These are phyloP conservation scores for Aegilops umbellulata DNA, from an alignment of 176 grass and related monocot species.

Conservation along the genomic window DNA sequence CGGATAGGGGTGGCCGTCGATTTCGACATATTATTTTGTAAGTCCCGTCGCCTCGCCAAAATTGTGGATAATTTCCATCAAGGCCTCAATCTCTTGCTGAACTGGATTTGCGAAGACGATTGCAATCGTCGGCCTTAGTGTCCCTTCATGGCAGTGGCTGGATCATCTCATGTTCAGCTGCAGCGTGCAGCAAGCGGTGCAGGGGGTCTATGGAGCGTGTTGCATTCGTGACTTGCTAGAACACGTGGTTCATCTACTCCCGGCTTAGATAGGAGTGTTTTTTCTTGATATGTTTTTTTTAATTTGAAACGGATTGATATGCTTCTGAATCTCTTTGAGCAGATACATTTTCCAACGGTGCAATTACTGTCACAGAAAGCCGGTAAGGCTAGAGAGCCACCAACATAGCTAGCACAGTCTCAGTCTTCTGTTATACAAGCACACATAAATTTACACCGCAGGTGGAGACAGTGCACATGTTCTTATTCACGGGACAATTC, in stretches of 20 bases:
- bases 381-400: neutral
- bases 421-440: neutral
- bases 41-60: no score
- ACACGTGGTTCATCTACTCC: neutral
- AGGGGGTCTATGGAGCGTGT: neutral
- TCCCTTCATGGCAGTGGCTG: no score
- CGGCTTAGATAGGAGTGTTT: neutral
- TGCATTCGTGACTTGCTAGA: neutral
- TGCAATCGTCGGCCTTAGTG: no score
- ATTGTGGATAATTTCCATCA: no score
- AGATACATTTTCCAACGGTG: neutral
- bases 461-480: neutral
- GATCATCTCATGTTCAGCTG: no score
- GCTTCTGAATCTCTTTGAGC: neutral
- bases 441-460: neutral
- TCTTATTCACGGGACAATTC: conserved; percentile 3
- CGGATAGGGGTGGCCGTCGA: no score
- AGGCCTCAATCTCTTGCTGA: no score
- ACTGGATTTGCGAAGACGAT: no score
- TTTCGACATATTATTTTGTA: no score
- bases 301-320: no score
- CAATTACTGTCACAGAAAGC: neutral
- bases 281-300: no score
- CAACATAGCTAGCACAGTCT: neutral
- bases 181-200: no score